Base-by-base conservation (phyloP, 2,329 filamentous ascomycete species). In the Botrytis galanthina region DNA sequence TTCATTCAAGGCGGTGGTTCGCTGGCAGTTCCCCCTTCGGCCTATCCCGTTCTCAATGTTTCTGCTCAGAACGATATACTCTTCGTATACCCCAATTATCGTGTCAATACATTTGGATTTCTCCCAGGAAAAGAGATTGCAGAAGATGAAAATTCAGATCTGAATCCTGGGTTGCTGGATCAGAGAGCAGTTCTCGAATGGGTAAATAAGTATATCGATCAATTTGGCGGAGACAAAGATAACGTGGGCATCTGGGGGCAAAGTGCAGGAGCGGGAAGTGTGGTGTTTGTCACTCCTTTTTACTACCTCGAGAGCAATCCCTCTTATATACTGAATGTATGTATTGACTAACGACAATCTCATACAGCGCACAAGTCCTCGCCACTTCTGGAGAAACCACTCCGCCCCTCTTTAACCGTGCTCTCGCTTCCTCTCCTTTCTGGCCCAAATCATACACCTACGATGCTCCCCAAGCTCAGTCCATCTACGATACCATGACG, bases 71-170 rank as follows among this genome's bases (percentile, higher is more conserved):
- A 87, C 73, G 74, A 81, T 35, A 81, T 92, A 71, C 82, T 92
- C 35, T 87, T 85, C 71, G 85, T 91, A 60, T 87, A 85, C 80
- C 86, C 90, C 78, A 88, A 88, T 81, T 89, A 92, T 80, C 86
- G 91, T 7, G 86, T 93, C 44, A 89, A 89, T 12, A 87, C 88
- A 2, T 84, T 93, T 78, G 93, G 93, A 0, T 94, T 95, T 81
- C 81, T 93, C 42, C 86, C 88, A 16, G 90, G 88, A 0, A 80
- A 81, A 16, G 77, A 87, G 72, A 85, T 89, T 22, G 83, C 84
- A 14, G 84, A 84, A 32, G 85, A 85, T 54, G 88, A 87, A 0
- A 78, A 87, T 44, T 83, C 90, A 54, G 86, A 84, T 29, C 73
- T 87, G 14, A 93, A 93, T 75, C 82, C 90, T 9, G 91, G 91